Percentiles rank a stretch among this genome's conserved stretches.
phyloP scores from a whole-genome alignment of 257 asterid genomes.

The Ilex aquifolium region DNA sequence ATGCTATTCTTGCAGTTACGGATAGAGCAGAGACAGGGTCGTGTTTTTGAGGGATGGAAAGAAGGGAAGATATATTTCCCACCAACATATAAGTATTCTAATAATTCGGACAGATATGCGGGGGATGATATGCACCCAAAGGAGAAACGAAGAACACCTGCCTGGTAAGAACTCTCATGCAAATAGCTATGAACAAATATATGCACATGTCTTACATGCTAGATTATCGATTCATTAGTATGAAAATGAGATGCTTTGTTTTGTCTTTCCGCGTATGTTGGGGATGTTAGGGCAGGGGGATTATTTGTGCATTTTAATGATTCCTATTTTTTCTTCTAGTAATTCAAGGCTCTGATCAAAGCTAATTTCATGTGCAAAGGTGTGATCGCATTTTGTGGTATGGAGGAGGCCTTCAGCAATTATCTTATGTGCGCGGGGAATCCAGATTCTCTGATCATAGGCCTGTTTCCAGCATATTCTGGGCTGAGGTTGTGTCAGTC shows the following conservation, averaged over 20 bases:
- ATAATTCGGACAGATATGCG: constrained; percentile 90
- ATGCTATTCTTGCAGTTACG: constrained; percentile 41
- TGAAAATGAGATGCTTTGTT: too few species aligned
- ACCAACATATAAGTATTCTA: constrained; percentile 85
- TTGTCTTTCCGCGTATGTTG: not conserved
- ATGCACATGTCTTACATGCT: not conserved
- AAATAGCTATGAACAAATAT: too few species aligned
- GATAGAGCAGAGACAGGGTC: constrained; percentile 83
- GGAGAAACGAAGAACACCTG: constrained; percentile 96
- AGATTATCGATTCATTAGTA: not conserved
- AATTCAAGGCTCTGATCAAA: constrained; percentile 19
- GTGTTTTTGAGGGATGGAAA: constrained; percentile 93
- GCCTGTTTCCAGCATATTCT: constrained; percentile 87
- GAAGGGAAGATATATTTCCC: constrained; percentile 63
- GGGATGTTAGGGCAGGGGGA: too few species aligned
- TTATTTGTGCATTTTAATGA: not conserved
- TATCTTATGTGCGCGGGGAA: constrained; percentile 82
- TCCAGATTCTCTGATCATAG: constrained; percentile 94
- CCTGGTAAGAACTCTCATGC: constrained; percentile 45
- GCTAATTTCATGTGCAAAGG: constrained; percentile 38
- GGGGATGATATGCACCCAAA: constrained; percentile 94
- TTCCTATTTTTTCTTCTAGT: not conserved
- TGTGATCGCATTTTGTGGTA: constrained; percentile 94
- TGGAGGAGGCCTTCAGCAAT: constrained; percentile 87
- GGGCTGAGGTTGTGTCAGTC: constrained; percentile 94